Base-by-base conservation (phyloP, 1,284 basidiomycete genomes). In the Cryptococcus sp. region DNA sequence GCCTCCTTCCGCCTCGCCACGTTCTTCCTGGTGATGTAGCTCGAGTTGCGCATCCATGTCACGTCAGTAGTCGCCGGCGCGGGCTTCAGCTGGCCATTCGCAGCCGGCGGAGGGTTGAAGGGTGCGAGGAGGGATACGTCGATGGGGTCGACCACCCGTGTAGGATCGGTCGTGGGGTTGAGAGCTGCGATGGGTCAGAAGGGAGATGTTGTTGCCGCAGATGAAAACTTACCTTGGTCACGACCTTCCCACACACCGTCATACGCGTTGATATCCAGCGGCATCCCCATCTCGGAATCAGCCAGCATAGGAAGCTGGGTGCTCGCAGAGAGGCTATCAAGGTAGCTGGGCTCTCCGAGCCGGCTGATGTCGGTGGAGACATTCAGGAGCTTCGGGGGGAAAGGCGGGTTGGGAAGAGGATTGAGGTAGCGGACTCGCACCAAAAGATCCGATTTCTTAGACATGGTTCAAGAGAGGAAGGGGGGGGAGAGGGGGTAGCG, bases 261-360 rank as follows among this genome's bases (percentile, higher is more conserved):
- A 81, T 85, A 93, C 58, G 82, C 82, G 21, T 88, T 87, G 48
- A 95, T 77, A 71, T 96, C 89, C 21, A 97, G 78, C 0, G 92
- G 91, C 91, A 97, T 94, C 1, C 93, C 93, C 68, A 87, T 87
- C 73, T 97, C 93, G 1, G 89, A 88, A 68, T 97, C 93, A 1
- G 95, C 87, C 58, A 96, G 87, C 89, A 97, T 91, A 0, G 93
- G 91, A 11, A 95, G 74, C 0, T 87, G 87, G 6, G 85, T 84
- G 46, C 89, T 88, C 49, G 86, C 84, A 1, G 88, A 87, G 43
- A 96, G 79, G 18, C 85, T 82, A 61, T 89, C 84, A 23, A 93
- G 82, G 66, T 92, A 93, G 67, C 88, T 86, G 16, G 90, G 88
- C 28, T 83, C 83, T 21, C 89, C 87, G 76, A 95, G 91, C 40